These are phyloP conservation scores for Sugiyamaella mastotermitis DNA, from an alignment of 805 yeast species.

Conservation along the genomic window DNA sequence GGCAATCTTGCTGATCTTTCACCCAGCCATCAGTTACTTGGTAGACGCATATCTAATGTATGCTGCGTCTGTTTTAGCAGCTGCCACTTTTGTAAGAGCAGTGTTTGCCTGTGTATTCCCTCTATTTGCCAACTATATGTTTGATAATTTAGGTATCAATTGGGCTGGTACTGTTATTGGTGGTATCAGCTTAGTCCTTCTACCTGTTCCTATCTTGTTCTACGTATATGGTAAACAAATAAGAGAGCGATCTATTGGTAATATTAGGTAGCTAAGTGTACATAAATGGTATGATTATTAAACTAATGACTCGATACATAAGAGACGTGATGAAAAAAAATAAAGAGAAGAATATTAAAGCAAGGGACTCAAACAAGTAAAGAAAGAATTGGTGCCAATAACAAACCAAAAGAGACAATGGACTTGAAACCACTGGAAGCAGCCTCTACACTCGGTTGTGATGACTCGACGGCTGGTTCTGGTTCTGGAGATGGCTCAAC, in stretches of 20 bases:
- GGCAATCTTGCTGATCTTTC: slow-evolving; percentile 62
- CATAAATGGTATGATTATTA: too few species aligned
- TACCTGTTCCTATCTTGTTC: slow-evolving; percentile 65
- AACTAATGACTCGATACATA: too few species aligned
- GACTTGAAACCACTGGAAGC: too few species aligned
- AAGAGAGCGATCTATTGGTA: slow-evolving; percentile 36
- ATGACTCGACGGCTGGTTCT: too few species aligned
- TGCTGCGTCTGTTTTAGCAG: slow-evolving; percentile 77
- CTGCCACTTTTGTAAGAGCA: slow-evolving; percentile 64
- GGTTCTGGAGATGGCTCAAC: too few species aligned
- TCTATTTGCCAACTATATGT: slow-evolving; percentile 66
- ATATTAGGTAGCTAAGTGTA: too few species aligned
- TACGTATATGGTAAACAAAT: slow-evolving; percentile 50
- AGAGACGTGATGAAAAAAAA: too few species aligned
- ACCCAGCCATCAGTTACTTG: slow-evolving; percentile 64
- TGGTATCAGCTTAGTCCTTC: slow-evolving; percentile 47
- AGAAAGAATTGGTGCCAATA: too few species aligned
- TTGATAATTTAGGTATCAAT: slow-evolving; percentile 56
- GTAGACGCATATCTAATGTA: slow-evolving; percentile 61
- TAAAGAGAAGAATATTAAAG: too few species aligned
- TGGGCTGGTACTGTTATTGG: slow-evolving; percentile 78
- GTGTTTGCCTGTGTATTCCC: slow-evolving; percentile 66
- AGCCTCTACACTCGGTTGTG: too few species aligned
- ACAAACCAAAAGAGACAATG: too few species aligned
- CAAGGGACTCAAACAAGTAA: too few species aligned